A percentile compares a stretch with the other conserved stretches of the same genome.
Conservation (phyloP, 2,329 filamentous ascomycete genomes). For the Tolypocladium ophioglossoides region DNA sequence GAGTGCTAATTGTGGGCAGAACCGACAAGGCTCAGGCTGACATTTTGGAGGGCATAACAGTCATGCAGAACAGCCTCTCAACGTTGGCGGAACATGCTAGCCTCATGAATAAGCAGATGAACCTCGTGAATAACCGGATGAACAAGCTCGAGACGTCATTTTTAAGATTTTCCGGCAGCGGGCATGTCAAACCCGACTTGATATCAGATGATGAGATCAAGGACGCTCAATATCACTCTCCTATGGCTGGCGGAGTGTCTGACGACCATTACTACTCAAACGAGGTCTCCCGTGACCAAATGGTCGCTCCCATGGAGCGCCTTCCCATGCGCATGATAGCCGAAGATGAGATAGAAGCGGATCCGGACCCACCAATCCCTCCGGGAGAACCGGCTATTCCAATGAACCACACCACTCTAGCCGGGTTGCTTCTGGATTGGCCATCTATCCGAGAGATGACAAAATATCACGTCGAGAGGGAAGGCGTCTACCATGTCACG, state of each 20-base stretch:
- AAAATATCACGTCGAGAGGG: constrained; percentile 32
- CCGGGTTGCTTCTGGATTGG: constrained; percentile 70
- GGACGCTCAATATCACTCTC: constrained; percentile 10
- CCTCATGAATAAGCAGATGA: constrained; percentile 26
- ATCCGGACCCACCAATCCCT: constrained; percentile 39
- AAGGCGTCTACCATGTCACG: constrained; percentile 45
- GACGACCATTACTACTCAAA: constrained; percentile 8
- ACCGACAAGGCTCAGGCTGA: constrained; percentile 51
- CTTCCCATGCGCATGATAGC: constrained; percentile 17
- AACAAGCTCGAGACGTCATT: constrained; percentile 22
- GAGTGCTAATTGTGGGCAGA: constrained; percentile 18
- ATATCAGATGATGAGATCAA: constrained; percentile 19
- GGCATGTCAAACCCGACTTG: constrained; percentile 16
- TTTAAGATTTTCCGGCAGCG: constrained; percentile 8
- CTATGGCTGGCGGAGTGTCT: constrained; percentile 4
- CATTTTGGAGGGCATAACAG: constrained; percentile 43
- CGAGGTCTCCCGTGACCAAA: constrained; percentile 15
- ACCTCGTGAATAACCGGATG: constrained; percentile 25
- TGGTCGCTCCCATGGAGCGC: constrained; percentile 12
- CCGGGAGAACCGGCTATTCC: constrained; percentile 62
- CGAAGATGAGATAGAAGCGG: constrained; percentile 39
- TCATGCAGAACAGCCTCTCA: constrained; percentile 27
- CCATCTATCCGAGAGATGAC: constrained; percentile 57
- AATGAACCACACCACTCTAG: constrained; percentile 81
- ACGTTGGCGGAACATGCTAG: constrained; percentile 25